Conservation (phyloP, 345 rosid species). For the Eutrema yunnanense region DNA sequence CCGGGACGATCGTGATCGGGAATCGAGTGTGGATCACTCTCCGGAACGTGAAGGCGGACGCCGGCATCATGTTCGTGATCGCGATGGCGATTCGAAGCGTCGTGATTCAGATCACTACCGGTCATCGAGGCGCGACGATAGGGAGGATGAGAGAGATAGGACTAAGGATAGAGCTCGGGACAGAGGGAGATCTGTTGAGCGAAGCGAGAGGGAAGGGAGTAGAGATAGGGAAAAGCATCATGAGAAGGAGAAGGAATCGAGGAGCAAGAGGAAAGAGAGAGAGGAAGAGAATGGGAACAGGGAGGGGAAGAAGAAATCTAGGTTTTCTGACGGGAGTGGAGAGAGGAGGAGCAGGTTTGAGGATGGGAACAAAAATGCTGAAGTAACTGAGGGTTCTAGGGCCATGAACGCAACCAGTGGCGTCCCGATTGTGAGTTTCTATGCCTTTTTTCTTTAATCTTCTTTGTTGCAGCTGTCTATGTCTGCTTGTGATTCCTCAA, state of each 20-base stretch:
- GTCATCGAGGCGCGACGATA: slow-evolving; percentile 46
- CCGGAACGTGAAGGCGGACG: slow-evolving; percentile 26
- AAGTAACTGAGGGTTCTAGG: slow-evolving; percentile 21
- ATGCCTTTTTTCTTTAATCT: not conserved
- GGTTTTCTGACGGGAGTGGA: slow-evolving; percentile 37
- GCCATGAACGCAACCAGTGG: slow-evolving; percentile 33
- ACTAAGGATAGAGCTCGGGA: slow-evolving; percentile 27
- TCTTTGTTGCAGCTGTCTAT: not conserved
- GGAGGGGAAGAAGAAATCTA: slow-evolving; percentile 42
- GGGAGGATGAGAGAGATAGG: slow-evolving; percentile 36
- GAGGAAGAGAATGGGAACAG: slow-evolving; percentile 27
- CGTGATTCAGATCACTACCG: slow-evolving; percentile 49
- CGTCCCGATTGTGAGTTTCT: slow-evolving; percentile 47
- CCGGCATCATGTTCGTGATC: slow-evolving; percentile 22
- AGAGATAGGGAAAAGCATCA: slow-evolving; percentile 30
- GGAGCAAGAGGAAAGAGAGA: slow-evolving; percentile 37
- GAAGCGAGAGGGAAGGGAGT: slow-evolving; percentile 28
- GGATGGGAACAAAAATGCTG: slow-evolving; percentile 28
- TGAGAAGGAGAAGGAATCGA: slow-evolving; percentile 25
- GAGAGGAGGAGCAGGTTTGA: slow-evolving; percentile 52
- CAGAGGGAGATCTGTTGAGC: slow-evolving; percentile 29
- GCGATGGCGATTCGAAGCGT: slow-evolving; percentile 41
- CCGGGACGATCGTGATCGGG: slow-evolving; percentile 46
- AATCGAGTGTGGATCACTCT: slow-evolving; percentile 41
- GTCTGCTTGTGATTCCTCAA: not conserved